Conservation (phyloP, 441 rosid genomes). For the Melastoma candidum region DNA sequence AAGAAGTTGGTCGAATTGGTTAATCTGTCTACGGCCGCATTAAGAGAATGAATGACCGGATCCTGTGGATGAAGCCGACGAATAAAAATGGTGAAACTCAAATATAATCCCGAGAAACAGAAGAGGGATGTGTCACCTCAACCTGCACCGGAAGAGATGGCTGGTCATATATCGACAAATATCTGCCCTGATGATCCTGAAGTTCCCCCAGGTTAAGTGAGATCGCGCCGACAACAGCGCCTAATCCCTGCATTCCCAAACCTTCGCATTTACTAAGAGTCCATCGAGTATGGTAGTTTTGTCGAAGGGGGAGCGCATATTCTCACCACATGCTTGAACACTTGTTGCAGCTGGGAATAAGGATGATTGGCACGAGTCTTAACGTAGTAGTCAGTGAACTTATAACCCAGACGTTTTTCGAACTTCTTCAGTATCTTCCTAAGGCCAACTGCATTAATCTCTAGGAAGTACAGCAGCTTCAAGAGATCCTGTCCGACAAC, state of each 20-base stretch:
- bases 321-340: constrained; percentile 47
- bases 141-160: constrained; percentile 41
- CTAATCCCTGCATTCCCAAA: constrained; percentile 35
- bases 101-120: not conserved
- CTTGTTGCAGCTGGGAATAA: constrained; percentile 44
- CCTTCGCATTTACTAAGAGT: too few species aligned
- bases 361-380: constrained; percentile 51
- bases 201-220: constrained; percentile 42
- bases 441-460: constrained; percentile 43
- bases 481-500: constrained; percentile 36
- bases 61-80: constrained; percentile 27
- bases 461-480: constrained; percentile 35
- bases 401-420: constrained; percentile 45
- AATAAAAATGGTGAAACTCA: constrained; percentile 3
- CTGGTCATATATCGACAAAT: constrained; percentile 41
- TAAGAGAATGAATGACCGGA: constrained; percentile 35
- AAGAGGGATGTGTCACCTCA: constrained; percentile 10
- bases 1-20: constrained; percentile 39
- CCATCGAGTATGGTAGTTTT: not conserved
- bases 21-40: constrained; percentile 36
- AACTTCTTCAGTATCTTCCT: constrained; percentile 45
- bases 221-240: constrained; percentile 45
- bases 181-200: constrained; percentile 30
- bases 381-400: constrained; percentile 41
- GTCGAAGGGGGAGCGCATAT: not conserved